phyloP scores from a whole-genome alignment of 2,329 filamentous ascomycete species.

The Epichloe aotearoae region DNA sequence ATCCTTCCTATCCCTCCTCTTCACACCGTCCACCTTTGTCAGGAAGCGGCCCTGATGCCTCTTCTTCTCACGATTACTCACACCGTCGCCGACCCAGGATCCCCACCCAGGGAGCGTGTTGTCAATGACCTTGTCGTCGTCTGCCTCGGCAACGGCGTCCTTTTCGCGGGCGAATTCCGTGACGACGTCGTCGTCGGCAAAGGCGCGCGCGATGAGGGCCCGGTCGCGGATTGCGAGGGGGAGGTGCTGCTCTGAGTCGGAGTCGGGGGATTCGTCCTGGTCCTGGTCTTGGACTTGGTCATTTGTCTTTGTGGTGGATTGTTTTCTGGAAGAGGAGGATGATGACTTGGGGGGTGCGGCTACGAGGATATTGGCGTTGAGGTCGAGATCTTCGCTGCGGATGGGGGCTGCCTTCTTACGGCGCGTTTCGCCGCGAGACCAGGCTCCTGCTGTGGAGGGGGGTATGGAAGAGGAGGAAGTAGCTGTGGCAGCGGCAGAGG shows the following conservation, averaged over 20 bases:
- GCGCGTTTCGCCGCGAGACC: slow-evolving; percentile 26
- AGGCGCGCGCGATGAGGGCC: slow-evolving; percentile 66
- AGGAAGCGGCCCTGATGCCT: slow-evolving; percentile 49
- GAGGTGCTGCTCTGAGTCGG: slow-evolving; percentile 34
- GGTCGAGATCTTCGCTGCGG: slow-evolving; percentile 26
- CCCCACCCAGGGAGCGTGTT: slow-evolving; percentile 92
- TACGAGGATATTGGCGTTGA: slow-evolving; percentile 22
- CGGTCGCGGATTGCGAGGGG: slow-evolving; percentile 44
- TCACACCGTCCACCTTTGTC: slow-evolving; percentile 58
- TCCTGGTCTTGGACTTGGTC: slow-evolving; percentile 13
- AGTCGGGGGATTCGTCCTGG: slow-evolving; percentile 13
- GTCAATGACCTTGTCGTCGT: slow-evolving; percentile 72
- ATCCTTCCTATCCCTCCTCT: slow-evolving; percentile 67
- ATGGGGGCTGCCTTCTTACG: slow-evolving; percentile 20
- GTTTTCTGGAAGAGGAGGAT: slow-evolving; percentile 3
- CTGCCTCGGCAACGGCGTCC: slow-evolving; percentile 52
- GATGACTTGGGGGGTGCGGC: slow-evolving; percentile 6
- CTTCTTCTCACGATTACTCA: slow-evolving; percentile 57
- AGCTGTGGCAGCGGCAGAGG: slow-evolving; percentile 4
- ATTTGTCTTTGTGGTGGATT: no score
- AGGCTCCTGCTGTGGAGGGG: slow-evolving; percentile 23
- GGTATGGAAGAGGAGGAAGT: slow-evolving; percentile 9
- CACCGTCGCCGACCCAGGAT: slow-evolving; percentile 73
- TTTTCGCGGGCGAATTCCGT: slow-evolving; percentile 76
- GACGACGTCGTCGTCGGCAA: slow-evolving; percentile 78